Evolutionary conservation across 331 rosid species (phyloP).

Genomic region (Cydonia oblonga): DNA sequence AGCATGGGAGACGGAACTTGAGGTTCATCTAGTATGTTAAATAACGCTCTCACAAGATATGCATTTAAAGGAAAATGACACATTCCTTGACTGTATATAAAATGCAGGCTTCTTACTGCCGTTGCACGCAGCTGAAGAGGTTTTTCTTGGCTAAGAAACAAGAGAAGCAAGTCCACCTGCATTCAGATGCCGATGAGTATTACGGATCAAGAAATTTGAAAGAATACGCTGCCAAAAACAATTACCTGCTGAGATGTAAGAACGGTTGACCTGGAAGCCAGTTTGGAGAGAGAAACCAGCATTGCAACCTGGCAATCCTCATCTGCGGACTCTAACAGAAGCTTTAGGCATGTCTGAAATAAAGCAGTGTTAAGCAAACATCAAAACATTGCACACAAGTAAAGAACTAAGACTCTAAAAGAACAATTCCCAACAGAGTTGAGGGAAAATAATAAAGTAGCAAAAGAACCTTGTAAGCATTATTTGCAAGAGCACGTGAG

Average conservation of each 20-base stretch:
- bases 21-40: conserved; percentile 29
- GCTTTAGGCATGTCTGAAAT: conserved; percentile 48
- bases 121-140: conserved; percentile 36
- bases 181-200: conserved; percentile 6
- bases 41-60: conserved; percentile 17
- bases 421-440: background rate
- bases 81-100: conserved; percentile 30
- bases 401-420: background rate
- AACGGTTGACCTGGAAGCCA: conserved; percentile 38
- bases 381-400: background rate
- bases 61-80: conserved; percentile 14
- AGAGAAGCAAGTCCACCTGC: conserved; percentile 57
- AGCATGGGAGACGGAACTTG: conserved; percentile 28
- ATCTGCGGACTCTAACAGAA: conserved; percentile 34
- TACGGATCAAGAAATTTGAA: background rate
- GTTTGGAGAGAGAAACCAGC: conserved; percentile 65
- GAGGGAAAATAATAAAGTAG: conserved; percentile 5
- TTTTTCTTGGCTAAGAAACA: conserved; percentile 37
- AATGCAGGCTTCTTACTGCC: conserved; percentile 48
- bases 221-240: background rate
- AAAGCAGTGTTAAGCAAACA: background rate
- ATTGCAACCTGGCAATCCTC: conserved; percentile 45
- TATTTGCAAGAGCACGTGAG: conserved; percentile 44
- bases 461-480: conserved; percentile 53
- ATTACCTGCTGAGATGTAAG: conserved; percentile 46